These are phyloP conservation scores for Zygosaccharomyces pseudobailii DNA, from an alignment of 1,139 yeast genomes.

Conservation along the genomic window DNA sequence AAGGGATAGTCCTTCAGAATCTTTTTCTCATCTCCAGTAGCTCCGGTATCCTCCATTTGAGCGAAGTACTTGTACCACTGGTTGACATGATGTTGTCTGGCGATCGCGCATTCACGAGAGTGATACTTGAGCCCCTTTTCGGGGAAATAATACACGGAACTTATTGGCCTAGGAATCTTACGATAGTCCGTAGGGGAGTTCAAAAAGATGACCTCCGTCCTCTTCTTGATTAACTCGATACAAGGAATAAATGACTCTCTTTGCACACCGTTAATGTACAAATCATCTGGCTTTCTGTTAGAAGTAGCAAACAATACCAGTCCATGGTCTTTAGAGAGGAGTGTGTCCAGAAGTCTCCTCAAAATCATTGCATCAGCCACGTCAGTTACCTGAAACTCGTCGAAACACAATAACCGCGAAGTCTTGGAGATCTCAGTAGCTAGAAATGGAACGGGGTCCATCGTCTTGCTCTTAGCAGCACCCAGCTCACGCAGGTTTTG, in stretches of 20 bases:
- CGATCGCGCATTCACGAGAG: slow-evolving; percentile 47
- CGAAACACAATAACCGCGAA: slow-evolving; percentile 82
- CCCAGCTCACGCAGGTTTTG: slow-evolving; percentile 26
- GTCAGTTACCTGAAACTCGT: slow-evolving; percentile 94
- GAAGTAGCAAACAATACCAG: slow-evolving; percentile 88
- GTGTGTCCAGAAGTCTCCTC: slow-evolving; percentile 62
- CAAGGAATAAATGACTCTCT: slow-evolving; percentile 89
- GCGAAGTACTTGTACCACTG: slow-evolving; percentile 79
- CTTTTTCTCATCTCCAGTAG: slow-evolving; percentile 12
- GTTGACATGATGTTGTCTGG: slow-evolving; percentile 58
- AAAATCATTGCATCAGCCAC: slow-evolving; percentile 98
- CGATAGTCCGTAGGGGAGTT: slow-evolving; percentile 94
- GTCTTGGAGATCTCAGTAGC: slow-evolving; percentile 78
- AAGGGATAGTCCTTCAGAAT: slow-evolving; percentile 22
- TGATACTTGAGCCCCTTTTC: slow-evolving; percentile 54
- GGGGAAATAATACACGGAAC: slow-evolving; percentile 77
- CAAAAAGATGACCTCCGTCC: slow-evolving; percentile 71
- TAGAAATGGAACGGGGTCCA: slow-evolving; percentile 78
- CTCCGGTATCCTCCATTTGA: slow-evolving; percentile 40
- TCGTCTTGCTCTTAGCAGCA: slow-evolving; percentile 48
- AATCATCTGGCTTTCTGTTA: slow-evolving; percentile 89
- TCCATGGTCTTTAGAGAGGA: slow-evolving; percentile 67
- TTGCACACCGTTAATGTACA: slow-evolving; percentile 90
- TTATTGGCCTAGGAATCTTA: slow-evolving; percentile 75
- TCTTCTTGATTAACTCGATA: slow-evolving; percentile 68